Conservation (phyloP, 2,329 filamentous ascomycete genomes). For the Fusarium zealandicum region DNA sequence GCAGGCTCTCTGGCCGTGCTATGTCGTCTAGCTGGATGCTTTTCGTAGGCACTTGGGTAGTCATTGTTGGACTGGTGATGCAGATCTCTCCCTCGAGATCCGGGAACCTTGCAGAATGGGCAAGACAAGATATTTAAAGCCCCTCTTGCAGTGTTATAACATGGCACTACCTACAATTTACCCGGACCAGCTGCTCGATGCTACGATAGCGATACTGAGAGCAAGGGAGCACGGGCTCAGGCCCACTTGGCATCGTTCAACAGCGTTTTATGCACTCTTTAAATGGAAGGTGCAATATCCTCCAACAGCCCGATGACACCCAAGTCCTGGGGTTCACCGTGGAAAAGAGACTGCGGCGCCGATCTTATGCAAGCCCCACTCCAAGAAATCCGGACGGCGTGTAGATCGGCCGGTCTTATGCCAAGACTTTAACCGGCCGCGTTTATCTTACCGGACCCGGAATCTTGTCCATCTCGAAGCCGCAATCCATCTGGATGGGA, state of each 20-base stretch:
- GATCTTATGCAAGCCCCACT: conserved; percentile 23
- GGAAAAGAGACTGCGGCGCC: not conserved
- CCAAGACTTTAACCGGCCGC: too few relatives aligned
- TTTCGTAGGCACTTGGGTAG: not conserved
- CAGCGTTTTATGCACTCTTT: not conserved
- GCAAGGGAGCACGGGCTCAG: not conserved
- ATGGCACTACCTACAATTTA: not conserved
- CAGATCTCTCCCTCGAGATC: not conserved
- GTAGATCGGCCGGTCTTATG: conserved; percentile 12
- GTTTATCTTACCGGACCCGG: too few relatives aligned
- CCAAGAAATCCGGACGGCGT: conserved; percentile 10
- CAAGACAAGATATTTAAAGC: conserved; percentile 12
- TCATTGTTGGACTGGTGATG: conserved; percentile 3
- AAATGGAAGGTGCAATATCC: not conserved
- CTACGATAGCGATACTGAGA: conserved; percentile 7
- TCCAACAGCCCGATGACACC: not conserved
- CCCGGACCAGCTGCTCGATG: not conserved
- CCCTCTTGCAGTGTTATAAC: not conserved
- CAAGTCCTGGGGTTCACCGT: not conserved
- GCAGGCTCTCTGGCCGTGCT: conserved; percentile 27
- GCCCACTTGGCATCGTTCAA: not conserved
- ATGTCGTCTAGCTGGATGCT: conserved; percentile 6
- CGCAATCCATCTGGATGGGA: too few relatives aligned
- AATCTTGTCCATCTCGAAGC: too few relatives aligned
- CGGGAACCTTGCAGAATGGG: not conserved